Evolutionary conservation across 768 basidiomycete genomes (phyloP).

Genomic region (Serendipita sp.): DNA sequence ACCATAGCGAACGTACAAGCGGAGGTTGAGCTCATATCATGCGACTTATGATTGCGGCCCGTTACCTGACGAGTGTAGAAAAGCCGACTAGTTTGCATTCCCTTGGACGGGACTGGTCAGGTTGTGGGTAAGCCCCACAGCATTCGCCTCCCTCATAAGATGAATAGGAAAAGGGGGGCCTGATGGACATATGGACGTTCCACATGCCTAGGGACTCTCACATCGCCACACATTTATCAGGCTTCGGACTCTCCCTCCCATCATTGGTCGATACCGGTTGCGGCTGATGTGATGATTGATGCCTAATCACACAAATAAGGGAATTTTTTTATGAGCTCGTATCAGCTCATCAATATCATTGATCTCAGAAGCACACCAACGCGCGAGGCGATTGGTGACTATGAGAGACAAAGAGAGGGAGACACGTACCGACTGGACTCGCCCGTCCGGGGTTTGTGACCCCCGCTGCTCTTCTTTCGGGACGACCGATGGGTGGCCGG

Average conservation of each 20-base stretch:
- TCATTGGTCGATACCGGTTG: background rate
- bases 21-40: too few species aligned
- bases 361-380: too few species aligned
- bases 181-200: background rate
- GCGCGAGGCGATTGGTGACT: background rate
- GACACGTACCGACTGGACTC: background rate
- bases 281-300: background rate
- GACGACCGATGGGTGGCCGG: slow-evolving; percentile 22
- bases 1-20: too few species aligned
- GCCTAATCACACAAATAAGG: too few species aligned
- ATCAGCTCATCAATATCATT: too few species aligned
- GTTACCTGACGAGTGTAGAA: background rate
- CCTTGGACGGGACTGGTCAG: background rate
- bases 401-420: background rate
- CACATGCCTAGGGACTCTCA: background rate
- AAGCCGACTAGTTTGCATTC: too few species aligned
- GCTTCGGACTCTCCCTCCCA: background rate
- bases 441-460: background rate
- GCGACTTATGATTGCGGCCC: background rate
- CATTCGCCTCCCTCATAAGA: background rate
- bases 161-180: background rate
- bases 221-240: slow-evolving; percentile 5
- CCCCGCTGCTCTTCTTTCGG: background rate
- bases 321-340: too few species aligned
- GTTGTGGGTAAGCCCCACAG: background rate